These are phyloP conservation scores for Boletus sp. DNA, from an alignment of 768 basidiomycete species.

Conservation along the genomic window DNA sequence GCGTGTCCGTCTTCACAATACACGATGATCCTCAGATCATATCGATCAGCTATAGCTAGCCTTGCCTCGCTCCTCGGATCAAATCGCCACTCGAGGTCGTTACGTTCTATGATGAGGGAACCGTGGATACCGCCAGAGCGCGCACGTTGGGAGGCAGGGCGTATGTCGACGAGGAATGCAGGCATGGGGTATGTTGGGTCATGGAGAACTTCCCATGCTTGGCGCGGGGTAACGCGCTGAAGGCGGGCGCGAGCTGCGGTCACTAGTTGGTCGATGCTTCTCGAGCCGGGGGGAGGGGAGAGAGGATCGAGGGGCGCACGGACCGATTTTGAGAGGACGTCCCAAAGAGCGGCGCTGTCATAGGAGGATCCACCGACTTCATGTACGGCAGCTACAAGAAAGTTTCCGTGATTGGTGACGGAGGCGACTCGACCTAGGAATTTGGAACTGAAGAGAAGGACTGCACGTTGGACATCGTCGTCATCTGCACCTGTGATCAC, in stretches of 20 bases:
- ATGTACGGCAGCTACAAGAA: constrained; percentile 47
- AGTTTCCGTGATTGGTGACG: constrained; percentile 34
- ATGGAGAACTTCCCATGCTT: constrained; percentile 61
- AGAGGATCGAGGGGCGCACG: constrained; percentile 59
- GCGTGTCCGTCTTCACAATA: constrained; percentile 75
- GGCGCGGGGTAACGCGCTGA: constrained; percentile 56
- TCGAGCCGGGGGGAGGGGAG: constrained; percentile 62
- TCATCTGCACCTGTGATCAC: constrained; percentile 57
- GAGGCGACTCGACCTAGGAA: constrained; percentile 58
- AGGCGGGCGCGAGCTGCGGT: constrained; percentile 58
- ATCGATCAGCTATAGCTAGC: no score
- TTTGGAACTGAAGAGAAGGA: constrained; percentile 62
- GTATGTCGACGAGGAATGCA: no score
- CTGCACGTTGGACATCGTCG: constrained; percentile 60
- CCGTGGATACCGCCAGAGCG: no score
- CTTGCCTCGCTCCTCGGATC: no score
- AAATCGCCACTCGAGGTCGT: no score
- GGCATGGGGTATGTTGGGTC: constrained; percentile 6
- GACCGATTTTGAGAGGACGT: constrained; percentile 64
- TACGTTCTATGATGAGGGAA: no score
- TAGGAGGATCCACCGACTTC: constrained; percentile 54
- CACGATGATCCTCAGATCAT: constrained; percentile 69
- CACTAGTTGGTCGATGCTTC: constrained; percentile 57
- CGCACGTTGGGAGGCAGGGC: no score
- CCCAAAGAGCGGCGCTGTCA: constrained; percentile 68